These are phyloP conservation scores for Durio zibethinus DNA, from an alignment of 345 rosid genomes.

Conservation along the genomic window DNA sequence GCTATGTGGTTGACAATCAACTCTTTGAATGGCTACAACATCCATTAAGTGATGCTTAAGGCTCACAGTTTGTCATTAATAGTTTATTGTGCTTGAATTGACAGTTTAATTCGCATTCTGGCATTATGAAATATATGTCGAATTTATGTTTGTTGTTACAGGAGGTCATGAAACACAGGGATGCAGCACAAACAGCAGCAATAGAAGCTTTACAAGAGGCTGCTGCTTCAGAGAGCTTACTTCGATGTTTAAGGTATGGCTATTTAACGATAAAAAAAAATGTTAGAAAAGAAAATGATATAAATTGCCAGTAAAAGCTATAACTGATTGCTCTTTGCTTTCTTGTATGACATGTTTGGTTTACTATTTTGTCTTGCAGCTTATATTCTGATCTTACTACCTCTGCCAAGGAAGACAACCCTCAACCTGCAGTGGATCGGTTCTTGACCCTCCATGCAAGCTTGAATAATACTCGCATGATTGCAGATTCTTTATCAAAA, in stretches of 20 bases:
- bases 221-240: conserved; percentile 87
- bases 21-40: background rate
- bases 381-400: conserved; percentile 63
- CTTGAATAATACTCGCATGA: conserved; percentile 47
- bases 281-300: background rate
- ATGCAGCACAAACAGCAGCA: conserved; percentile 83
- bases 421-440: conserved; percentile 82
- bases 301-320: background rate
- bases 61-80: background rate
- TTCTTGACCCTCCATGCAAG: conserved; percentile 70
- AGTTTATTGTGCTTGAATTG: background rate
- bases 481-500: conserved; percentile 64
- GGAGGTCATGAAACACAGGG: conserved; percentile 88
- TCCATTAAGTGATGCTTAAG: background rate
- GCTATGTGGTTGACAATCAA: background rate
- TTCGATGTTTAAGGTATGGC: conserved; percentile 76
- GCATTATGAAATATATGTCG: background rate
- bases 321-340: background rate
- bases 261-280: background rate
- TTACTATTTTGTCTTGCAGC: conserved; percentile 40
- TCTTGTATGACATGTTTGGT: background rate
- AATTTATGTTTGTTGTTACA: conserved; percentile 24
- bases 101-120: background rate
- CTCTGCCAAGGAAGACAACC: conserved; percentile 83
- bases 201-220: conserved; percentile 94